Base-by-base conservation (phyloP, 2,329 filamentous ascomycete species). In the Apiospora arundinis region DNA sequence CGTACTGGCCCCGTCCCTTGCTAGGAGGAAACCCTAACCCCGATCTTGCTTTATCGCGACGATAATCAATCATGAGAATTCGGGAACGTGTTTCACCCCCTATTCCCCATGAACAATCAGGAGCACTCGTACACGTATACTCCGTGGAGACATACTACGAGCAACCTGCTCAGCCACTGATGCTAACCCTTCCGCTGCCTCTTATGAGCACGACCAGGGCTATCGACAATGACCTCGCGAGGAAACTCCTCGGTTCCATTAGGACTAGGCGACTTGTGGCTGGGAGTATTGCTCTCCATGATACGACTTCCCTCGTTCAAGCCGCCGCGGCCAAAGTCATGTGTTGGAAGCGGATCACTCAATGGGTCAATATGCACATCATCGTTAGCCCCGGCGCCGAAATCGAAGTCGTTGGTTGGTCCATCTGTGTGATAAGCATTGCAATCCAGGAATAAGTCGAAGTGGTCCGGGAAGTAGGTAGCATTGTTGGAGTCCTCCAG, bases 181-280 rank as follows among this genome's bases (percentile, higher is more conserved):
- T 8, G 12, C 70, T 75, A 81, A 23, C 72, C 74, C 70, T 79
- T 78, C 18, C 80, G 75, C 67, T 80, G 79, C 56, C 80, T 77
- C 72, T 82, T 82, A 4, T 75, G 52, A 32, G 78, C 75, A 45
- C 78, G 80, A 32, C 71, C 75, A 2, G 79, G 78, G 66, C 77
- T 80, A 18, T 79, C 79, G 44, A 77, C 79, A 23, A 85, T 68
- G 28, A 87, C 86, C 9, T 84, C 80, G 14, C 85, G 81, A 21
- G 77, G 75, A 25, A 88, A 86, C 77, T 89, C 87, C 74, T 89
- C 87, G 0, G 86, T 88, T 2, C 81, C 83, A 0, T 83, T 82
- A 14, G 85, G 81, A 72, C 86, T 88, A 2, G 85, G 83, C 12
- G 83, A 83, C 71, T 84, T 79, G 28, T 81, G 78, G 49, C 75